Percentiles rank a stretch among this genome's conserved stretches.
Evolutionary conservation across 306 rosid genomes (phyloP).

Genomic region (Rosa persica): DNA sequence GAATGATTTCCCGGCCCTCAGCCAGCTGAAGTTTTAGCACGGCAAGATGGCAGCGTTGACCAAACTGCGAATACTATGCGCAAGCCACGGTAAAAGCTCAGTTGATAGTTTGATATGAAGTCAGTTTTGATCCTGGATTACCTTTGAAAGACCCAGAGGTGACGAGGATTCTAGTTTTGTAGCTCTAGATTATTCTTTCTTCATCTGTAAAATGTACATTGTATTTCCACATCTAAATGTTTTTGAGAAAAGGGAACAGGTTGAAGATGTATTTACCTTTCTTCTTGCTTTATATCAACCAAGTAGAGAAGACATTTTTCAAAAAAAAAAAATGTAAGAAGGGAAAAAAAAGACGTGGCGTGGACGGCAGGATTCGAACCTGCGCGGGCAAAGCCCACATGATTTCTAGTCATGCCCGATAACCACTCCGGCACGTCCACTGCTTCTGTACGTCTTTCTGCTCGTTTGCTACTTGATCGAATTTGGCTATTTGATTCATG

Average conservation of each 20-base stretch:
- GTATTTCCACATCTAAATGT: background rate
- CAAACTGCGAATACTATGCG: slow-evolving; percentile 25
- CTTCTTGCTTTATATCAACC: background rate
- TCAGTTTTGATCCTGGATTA: slow-evolving; percentile 13
- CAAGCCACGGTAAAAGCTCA: slow-evolving; percentile 22
- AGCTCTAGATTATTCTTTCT: slow-evolving; percentile 32
- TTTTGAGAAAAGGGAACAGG: slow-evolving; percentile 4
- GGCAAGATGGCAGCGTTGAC: slow-evolving; percentile 18
- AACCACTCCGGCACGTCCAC: slow-evolving; percentile 39
- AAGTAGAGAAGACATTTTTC: background rate
- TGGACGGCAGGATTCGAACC: slow-evolving; percentile 44
- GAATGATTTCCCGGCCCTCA: slow-evolving; percentile 22
- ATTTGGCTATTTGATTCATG: too few relatives aligned
- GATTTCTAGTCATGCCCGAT: slow-evolving; percentile 40
- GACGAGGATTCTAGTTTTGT: slow-evolving; percentile 29
- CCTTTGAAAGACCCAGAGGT: slow-evolving; percentile 2
- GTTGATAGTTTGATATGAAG: background rate
- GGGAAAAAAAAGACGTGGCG: background rate
- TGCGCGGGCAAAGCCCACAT: slow-evolving; percentile 43
- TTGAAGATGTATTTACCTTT: background rate
- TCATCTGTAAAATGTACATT: slow-evolving; percentile 22
- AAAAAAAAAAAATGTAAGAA: background rate
- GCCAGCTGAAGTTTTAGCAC: slow-evolving; percentile 28
- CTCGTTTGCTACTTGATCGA: too few relatives aligned
- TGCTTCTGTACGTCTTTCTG: background rate